Conservation (phyloP, 1,284 basidiomycete species). For the Ustilago cynodontis region DNA sequence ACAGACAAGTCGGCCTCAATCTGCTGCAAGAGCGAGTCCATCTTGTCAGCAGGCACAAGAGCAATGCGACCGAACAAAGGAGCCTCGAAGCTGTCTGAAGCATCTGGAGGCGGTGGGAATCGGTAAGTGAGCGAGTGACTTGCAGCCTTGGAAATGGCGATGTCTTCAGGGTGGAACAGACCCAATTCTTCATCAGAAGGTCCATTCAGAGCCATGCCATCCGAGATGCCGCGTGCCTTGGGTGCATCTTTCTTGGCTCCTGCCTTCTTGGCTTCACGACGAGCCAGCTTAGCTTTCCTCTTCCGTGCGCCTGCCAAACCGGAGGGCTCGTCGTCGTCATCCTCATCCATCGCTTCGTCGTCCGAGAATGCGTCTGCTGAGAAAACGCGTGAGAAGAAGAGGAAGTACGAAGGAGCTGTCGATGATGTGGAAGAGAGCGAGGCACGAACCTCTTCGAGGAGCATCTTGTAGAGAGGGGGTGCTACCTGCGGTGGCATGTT, state of each 20-base stretch:
- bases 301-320: conserved; percentile 60
- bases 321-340: conserved; percentile 57
- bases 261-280: conserved; percentile 48
- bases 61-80: conserved; percentile 63
- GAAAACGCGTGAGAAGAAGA: conserved; percentile 68
- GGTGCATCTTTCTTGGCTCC: conserved; percentile 48
- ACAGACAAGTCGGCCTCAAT: conserved; percentile 40
- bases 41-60: conserved; percentile 54
- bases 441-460: conserved; percentile 54
- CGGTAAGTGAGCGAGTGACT: conserved; percentile 61
- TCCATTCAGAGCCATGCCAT: conserved; percentile 30
- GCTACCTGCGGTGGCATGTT: conserved; percentile 65
- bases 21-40: conserved; percentile 39
- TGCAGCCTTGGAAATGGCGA: conserved; percentile 56
- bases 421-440: conserved; percentile 24
- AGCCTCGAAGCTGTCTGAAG: conserved; percentile 63
- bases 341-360: conserved; percentile 62
- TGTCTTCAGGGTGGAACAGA: conserved; percentile 67
- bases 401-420: conserved; percentile 46
- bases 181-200: conserved; percentile 54
- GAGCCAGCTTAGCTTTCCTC: conserved; percentile 48
- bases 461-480: conserved; percentile 66
- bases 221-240: conserved; percentile 37
- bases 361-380: conserved; percentile 62
- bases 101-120: conserved; percentile 64